These are phyloP conservation scores for Aspergillus eucalypticola DNA, from an alignment of 2,329 filamentous ascomycete species.

Conservation along the genomic window DNA sequence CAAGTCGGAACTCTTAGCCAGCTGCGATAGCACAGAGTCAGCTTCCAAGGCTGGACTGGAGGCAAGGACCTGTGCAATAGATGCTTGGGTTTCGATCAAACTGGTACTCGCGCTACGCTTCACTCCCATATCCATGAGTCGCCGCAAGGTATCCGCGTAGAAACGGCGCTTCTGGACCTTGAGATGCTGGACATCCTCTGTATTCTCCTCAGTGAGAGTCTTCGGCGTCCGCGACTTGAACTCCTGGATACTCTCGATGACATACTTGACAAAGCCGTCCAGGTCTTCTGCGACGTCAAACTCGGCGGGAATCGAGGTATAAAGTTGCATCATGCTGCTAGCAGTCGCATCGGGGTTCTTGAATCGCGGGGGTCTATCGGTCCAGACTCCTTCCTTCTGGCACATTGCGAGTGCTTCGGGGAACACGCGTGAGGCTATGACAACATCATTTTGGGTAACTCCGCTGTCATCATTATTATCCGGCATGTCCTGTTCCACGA, in stretches of 20 bases:
- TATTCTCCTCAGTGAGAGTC: conserved; percentile 83
- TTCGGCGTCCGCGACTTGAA: conserved; percentile 82
- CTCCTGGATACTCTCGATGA: conserved; percentile 68
- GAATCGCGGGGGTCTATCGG: conserved; percentile 62
- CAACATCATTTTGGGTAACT: conserved; percentile 11
- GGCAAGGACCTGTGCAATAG: conserved; percentile 69
- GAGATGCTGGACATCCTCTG: conserved; percentile 78
- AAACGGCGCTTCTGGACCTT: conserved; percentile 88
- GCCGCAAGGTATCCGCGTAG: conserved; percentile 83
- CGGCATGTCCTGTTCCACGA: conserved; percentile 46
- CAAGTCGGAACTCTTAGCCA: conserved; percentile 59
- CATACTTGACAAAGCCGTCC: conserved; percentile 66
- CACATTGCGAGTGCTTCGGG: conserved; percentile 37
- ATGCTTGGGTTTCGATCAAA: conserved; percentile 70
- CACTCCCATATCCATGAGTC: conserved; percentile 84
- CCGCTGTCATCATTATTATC: conserved; percentile 36
- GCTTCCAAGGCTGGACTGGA: conserved; percentile 47
- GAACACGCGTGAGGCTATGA: conserved; percentile 23
- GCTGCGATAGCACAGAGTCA: conserved; percentile 18
- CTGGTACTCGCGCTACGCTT: conserved; percentile 76
- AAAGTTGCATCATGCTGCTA: conserved; percentile 70
- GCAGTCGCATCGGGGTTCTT: conserved; percentile 69
- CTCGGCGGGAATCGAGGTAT: conserved; percentile 52
- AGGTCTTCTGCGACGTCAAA: conserved; percentile 63
- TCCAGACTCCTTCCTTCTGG: conserved; percentile 36